phyloP scores from a whole-genome alignment of 2,329 filamentous ascomycete genomes.

The Akanthomyces muscarius region DNA sequence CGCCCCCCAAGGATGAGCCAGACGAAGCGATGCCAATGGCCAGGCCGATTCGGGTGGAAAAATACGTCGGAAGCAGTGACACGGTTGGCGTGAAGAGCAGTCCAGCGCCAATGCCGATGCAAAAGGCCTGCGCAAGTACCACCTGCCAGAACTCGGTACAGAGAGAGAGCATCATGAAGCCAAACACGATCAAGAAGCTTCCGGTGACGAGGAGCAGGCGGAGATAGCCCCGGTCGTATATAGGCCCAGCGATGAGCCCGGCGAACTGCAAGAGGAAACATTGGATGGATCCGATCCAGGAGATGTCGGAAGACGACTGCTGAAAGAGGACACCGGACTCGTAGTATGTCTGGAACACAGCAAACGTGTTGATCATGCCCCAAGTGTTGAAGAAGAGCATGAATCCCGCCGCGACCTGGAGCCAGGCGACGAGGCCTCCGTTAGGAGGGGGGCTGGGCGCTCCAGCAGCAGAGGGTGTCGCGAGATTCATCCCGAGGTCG shows the following conservation, averaged over 20 bases:
- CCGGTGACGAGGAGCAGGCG: conserved; percentile 34
- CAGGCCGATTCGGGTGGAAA: conserved; percentile 34
- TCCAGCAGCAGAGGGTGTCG: too few species aligned
- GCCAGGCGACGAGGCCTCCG: conserved; percentile 25
- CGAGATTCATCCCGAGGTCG: too few species aligned
- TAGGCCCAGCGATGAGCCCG: conserved; percentile 37
- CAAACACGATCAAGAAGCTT: conserved; percentile 34
- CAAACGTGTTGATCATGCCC: conserved; percentile 41
- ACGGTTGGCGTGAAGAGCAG: conserved; percentile 33
- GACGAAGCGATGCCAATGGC: too few species aligned
- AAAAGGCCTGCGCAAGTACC: conserved; percentile 37
- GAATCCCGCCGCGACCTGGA: conserved; percentile 16
- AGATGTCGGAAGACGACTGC: conserved; percentile 36
- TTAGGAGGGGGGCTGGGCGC: too few species aligned
- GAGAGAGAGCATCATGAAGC: conserved; percentile 44
- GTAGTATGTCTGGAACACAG: conserved; percentile 39
- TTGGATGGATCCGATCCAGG: conserved; percentile 44
- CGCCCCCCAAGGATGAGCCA: too few species aligned
- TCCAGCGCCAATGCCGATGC: conserved; percentile 35
- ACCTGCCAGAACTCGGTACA: conserved; percentile 42
- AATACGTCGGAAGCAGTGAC: conserved; percentile 39
- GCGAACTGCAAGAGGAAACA: conserved; percentile 38
- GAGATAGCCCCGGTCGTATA: conserved; percentile 42
- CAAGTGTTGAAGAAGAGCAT: conserved; percentile 12
- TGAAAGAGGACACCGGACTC: conserved; percentile 31